Conservation (phyloP, 495 filamentous ascomycete species). For the Penicillium longicatenatum region DNA sequence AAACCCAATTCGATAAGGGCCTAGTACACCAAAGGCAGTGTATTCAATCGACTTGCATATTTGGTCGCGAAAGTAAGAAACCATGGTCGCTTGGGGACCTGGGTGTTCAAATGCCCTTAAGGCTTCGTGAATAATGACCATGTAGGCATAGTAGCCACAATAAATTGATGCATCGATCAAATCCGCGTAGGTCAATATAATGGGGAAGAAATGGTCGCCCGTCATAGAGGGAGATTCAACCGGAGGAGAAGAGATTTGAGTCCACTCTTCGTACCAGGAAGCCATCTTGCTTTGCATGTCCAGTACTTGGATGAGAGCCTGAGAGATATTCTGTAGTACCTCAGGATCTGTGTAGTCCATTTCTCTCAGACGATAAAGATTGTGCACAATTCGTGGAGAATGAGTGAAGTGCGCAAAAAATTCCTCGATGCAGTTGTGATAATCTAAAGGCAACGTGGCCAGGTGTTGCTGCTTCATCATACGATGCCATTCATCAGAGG, state of each 20-base stretch:
- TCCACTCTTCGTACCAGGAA: conserved; percentile 31
- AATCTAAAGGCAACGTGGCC: conserved; percentile 9
- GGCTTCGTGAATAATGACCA: conserved; percentile 35
- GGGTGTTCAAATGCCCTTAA: conserved; percentile 28
- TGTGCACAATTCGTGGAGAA: conserved; percentile 34
- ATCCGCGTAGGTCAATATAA: conserved; percentile 30
- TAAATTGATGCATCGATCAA: conserved; percentile 29
- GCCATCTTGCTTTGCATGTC: conserved; percentile 26
- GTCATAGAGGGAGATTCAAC: conserved; percentile 22
- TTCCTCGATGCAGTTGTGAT: conserved; percentile 28
- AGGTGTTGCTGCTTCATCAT: conserved; percentile 32
- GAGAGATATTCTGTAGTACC: conserved; percentile 18
- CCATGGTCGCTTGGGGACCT: conserved; percentile 31
- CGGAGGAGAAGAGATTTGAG: conserved; percentile 23
- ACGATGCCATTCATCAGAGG: conserved; percentile 32
- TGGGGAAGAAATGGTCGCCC: conserved; percentile 27
- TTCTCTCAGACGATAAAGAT: conserved; percentile 27
- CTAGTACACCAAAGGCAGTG: conserved; percentile 29
- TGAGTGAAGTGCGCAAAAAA: conserved; percentile 37
- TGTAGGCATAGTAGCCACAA: conserved; percentile 37
- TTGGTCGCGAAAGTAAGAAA: conserved; percentile 34
- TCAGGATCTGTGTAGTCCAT: conserved; percentile 15
- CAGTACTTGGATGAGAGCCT: conserved; percentile 22
- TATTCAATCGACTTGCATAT: conserved; percentile 42
- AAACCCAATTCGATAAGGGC: conserved; percentile 37